phyloP scores from a whole-genome alignment of 495 filamentous ascomycete genomes.

The Sordaria brevicollis region DNA sequence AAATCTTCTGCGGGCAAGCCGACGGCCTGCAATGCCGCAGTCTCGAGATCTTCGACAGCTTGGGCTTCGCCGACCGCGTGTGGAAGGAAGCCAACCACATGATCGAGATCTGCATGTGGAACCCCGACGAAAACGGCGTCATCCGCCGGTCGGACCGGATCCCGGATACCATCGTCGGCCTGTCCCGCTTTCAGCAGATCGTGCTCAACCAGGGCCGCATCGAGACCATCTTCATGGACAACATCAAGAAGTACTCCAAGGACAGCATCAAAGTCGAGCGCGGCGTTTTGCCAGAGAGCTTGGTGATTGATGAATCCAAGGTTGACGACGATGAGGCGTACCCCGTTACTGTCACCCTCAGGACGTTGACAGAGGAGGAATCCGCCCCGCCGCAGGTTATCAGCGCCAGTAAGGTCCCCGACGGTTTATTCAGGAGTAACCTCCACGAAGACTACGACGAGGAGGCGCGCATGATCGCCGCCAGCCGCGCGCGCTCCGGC shows the following conservation, averaged over 20 bases:
- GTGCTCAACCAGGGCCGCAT: slow-evolving; percentile 47
- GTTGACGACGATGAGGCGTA: slow-evolving; percentile 40
- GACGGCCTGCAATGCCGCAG: slow-evolving; percentile 33
- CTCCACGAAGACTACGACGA: slow-evolving; percentile 48
- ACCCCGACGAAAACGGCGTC: slow-evolving; percentile 37
- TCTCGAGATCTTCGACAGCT: slow-evolving; percentile 56
- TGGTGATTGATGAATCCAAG: slow-evolving; percentile 35
- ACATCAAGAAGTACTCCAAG: slow-evolving; percentile 28
- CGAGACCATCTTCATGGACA: slow-evolving; percentile 47
- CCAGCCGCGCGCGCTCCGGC: no score
- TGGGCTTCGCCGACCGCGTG: slow-evolving; percentile 50
- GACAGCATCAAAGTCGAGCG: slow-evolving; percentile 41
- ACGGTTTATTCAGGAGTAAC: slow-evolving; percentile 41
- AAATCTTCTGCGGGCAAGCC: slow-evolving; percentile 18
- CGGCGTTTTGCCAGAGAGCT: slow-evolving; percentile 36
- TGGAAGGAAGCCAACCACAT: slow-evolving; percentile 51
- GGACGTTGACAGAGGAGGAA: slow-evolving; percentile 36
- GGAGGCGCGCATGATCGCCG: no score
- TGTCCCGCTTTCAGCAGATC: slow-evolving; percentile 44
- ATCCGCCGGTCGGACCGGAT: slow-evolving; percentile 43
- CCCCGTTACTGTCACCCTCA: slow-evolving; percentile 41
- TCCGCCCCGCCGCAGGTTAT: slow-evolving; percentile 30
- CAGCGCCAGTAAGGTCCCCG: slow-evolving; percentile 20
- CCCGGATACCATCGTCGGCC: slow-evolving; percentile 39
- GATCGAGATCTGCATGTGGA: slow-evolving; percentile 36